Evolutionary conservation across 2,329 filamentous ascomycete species (phyloP).

Genomic region (Microsporum ferrugineum): DNA sequence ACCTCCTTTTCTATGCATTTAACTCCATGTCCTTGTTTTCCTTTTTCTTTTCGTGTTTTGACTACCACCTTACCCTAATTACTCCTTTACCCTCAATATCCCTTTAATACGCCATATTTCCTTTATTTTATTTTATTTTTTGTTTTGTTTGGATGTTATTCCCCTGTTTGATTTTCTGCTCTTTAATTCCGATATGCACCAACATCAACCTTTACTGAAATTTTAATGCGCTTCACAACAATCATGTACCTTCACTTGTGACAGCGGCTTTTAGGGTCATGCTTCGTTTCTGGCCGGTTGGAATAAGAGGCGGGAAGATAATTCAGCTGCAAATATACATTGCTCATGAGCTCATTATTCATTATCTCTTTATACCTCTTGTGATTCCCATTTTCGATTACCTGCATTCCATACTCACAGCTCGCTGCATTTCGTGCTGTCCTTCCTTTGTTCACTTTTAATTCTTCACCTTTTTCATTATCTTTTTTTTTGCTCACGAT

Average conservation of each 20-base stretch:
- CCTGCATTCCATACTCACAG: neutral
- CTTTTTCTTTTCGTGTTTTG: neutral
- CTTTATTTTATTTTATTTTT: neutral
- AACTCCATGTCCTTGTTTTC: neutral
- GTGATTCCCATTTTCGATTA: neutral
- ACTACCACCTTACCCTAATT: neutral
- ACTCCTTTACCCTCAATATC: neutral
- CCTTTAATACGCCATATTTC: neutral
- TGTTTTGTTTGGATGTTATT: neutral
- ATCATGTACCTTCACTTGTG: slow-evolving; percentile 3
- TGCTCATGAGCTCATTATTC: neutral
- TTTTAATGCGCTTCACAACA: slow-evolving; percentile 3
- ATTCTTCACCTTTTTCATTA: neutral
- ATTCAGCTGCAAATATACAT: neutral
- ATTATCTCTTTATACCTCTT: neutral
- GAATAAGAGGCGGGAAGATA: neutral
- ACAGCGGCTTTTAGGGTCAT: slow-evolving; percentile 1
- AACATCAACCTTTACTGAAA: neutral
- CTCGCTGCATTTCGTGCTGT: neutral
- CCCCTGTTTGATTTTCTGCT: neutral
- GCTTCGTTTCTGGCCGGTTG: slow-evolving; percentile 1
- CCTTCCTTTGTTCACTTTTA: neutral
- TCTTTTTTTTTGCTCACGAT: neutral
- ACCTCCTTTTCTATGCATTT: slow-evolving; percentile 4
- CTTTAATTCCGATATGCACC: neutral